phyloP scores from a whole-genome alignment of 192 early-diverging fungal genomes.

The Helicostylum pulchrum region DNA sequence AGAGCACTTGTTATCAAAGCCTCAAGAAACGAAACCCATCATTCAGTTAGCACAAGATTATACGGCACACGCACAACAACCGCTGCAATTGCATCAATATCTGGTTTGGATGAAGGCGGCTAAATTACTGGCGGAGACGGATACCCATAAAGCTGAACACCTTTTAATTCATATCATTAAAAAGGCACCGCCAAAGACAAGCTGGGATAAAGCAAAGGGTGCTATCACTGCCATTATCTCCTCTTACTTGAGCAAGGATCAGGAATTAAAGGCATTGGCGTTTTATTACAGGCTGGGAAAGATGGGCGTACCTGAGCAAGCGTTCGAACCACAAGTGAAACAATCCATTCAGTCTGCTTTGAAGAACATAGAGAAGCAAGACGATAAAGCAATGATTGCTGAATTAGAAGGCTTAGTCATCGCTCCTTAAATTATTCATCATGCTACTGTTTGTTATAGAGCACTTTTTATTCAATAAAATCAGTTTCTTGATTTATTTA shows the following conservation, averaged over 20 bases:
- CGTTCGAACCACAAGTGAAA: constrained; percentile 6
- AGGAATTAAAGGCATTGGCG: constrained; percentile 17
- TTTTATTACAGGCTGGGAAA: constrained; percentile 24
- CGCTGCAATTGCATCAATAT: not conserved
- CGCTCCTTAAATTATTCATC: no score
- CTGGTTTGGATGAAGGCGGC: not conserved
- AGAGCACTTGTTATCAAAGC: not conserved
- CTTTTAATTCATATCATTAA: constrained; percentile 13
- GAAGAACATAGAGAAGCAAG: constrained; percentile 2
- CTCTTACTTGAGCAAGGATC: constrained; percentile 13
- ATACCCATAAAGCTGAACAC: constrained; percentile 7
- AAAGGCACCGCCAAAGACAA: not conserved
- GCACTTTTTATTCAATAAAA: no score
- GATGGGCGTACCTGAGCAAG: not conserved
- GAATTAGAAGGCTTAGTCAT: constrained; percentile 3
- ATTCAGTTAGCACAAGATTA: not conserved
- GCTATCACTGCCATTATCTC: constrained; percentile 1
- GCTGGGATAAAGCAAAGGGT: not conserved
- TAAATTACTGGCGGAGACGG: not conserved
- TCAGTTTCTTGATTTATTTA: no score
- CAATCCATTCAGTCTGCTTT: not conserved
- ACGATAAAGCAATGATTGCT: not conserved
- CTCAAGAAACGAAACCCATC: not conserved
- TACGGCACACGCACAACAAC: not conserved
- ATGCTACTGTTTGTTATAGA: no score